A percentile compares a stretch with the other conserved stretches of the same genome.
phyloP scores from a whole-genome alignment of 257 asterid species.

The Plantago elongata region DNA sequence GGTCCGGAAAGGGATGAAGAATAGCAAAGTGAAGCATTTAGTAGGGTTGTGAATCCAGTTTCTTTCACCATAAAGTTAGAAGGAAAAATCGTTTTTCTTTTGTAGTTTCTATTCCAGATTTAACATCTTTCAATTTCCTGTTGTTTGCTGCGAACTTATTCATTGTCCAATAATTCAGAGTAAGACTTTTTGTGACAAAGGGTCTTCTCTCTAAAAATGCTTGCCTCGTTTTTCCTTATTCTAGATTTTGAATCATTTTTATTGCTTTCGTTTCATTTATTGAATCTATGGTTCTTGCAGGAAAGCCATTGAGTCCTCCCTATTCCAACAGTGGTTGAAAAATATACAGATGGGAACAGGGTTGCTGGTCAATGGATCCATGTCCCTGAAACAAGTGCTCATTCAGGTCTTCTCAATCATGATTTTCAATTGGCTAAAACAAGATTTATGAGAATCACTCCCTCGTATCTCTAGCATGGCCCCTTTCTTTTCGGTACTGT shows the following conservation, averaged over 20 bases:
- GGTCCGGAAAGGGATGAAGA: no score
- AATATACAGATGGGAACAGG: conserved; percentile 69
- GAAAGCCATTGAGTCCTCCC: conserved; percentile 70
- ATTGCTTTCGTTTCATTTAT: not conserved
- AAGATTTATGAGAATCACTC: no score
- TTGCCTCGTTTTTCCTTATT: conserved; percentile 2
- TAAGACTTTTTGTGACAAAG: not conserved
- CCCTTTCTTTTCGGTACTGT: no score
- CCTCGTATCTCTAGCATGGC: no score
- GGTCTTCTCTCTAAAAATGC: not conserved
- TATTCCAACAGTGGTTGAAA: conserved; percentile 81
- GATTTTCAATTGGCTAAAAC: not conserved
- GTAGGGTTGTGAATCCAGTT: no score
- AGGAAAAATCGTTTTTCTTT: not conserved
- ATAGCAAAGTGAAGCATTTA: no score
- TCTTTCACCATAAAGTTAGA: no score
- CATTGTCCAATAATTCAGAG: no score
- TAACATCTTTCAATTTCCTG: not conserved
- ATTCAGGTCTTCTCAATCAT: conserved; percentile 45
- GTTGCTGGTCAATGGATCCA: conserved; percentile 56
- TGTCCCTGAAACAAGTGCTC: conserved; percentile 56
- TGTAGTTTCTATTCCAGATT: not conserved
- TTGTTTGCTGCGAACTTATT: no score
- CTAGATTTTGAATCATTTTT: not conserved
- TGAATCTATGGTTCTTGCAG: conserved; percentile 37